Evolutionary conservation across 345 rosid genomes (phyloP).

Genomic region (Geranium rotundifolium): DNA sequence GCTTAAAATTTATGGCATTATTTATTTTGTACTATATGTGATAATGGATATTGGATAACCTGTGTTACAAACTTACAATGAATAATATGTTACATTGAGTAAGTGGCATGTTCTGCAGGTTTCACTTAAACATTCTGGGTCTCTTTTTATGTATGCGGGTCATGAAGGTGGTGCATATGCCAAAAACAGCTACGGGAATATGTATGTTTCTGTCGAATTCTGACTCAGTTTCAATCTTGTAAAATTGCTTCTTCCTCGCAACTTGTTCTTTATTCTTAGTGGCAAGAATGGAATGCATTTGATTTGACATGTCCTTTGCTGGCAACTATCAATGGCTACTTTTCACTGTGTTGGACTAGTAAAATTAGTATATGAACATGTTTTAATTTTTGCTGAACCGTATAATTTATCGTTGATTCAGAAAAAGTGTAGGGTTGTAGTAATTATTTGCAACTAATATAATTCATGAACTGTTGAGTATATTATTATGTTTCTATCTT

Average conservation of each 20-base stretch:
- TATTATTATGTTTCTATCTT: neutral
- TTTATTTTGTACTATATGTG: neutral
- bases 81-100: neutral
- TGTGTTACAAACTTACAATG: neutral
- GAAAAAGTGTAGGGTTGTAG: neutral
- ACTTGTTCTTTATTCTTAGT: neutral
- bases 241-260: neutral
- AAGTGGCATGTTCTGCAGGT: conserved; percentile 39
- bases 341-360: neutral
- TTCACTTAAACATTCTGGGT: conserved; percentile 91
- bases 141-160: conserved; percentile 97
- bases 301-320: neutral
- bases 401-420: neutral
- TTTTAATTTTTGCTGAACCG: neutral
- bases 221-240: neutral
- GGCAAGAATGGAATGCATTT: neutral
- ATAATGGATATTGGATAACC: no score
- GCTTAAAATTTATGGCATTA: neutral
- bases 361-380: neutral
- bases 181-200: conserved; percentile 92
- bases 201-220: conserved; percentile 35
- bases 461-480: neutral
- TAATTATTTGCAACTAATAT: neutral
- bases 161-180: conserved; percentile 93
- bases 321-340: no score